A percentile compares a stretch with the other conserved stretches of the same genome.
These are phyloP conservation scores for Gossypium thurberi DNA, from an alignment of 345 rosid genomes.

Conservation along the genomic window DNA sequence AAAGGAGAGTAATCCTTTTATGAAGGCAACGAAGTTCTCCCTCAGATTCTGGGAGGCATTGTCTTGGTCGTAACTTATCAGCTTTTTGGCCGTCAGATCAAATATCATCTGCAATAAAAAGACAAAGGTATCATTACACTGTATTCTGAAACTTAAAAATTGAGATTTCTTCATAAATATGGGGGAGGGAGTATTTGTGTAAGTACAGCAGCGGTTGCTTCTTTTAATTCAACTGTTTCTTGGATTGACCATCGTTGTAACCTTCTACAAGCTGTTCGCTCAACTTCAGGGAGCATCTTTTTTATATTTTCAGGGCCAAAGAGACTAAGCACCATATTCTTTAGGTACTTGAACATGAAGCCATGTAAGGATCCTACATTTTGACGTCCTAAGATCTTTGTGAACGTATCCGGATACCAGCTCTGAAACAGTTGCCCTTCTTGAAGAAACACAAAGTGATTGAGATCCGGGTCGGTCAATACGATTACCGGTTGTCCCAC, in stretches of 20 bases:
- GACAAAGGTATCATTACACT: conserved; percentile 5
- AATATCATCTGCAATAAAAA: conserved; percentile 57
- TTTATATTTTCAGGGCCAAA: conserved; percentile 75
- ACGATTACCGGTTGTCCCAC: conserved; percentile 78
- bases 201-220: conserved; percentile 65
- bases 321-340: conserved; percentile 75
- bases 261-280: conserved; percentile 39
- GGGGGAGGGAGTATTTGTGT: not conserved
- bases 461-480: conserved; percentile 83
- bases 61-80: conserved; percentile 79
- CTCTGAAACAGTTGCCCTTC: conserved; percentile 84
- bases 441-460: conserved; percentile 77
- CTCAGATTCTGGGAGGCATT: conserved; percentile 68
- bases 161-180: not conserved
- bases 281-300: conserved; percentile 76
- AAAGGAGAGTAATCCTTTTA: conserved; percentile 84
- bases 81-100: conserved; percentile 86
- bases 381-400: conserved; percentile 73
- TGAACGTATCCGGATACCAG: conserved; percentile 96
- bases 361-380: conserved; percentile 93
- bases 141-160: not conserved
- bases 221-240: conserved; percentile 60
- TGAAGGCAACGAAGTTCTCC: conserved; percentile 77
- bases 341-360: conserved; percentile 83
- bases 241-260: conserved; percentile 54